Evolutionary conservation across 352 stramenopile genomes (phyloP), one percentile per base, ranked within the genome.

Genomic region (Pythium aquatile): DNA sequence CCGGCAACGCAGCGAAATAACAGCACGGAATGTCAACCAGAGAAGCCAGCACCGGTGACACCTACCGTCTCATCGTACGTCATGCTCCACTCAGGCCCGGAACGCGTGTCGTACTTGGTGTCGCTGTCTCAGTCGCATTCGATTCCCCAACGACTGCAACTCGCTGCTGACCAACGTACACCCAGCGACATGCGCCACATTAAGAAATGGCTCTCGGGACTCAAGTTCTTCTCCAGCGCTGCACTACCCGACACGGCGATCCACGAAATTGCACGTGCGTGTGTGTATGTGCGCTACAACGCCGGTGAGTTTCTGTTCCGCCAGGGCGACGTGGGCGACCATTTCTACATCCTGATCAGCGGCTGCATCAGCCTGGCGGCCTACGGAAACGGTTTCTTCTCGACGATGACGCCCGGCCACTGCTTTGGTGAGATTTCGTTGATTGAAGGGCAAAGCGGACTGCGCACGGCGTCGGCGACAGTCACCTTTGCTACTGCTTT

Each of bases 361-460:
- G 83, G 83, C 20, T 82, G 75, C 52, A 69, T 93, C 9, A 78
- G 73, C 16, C 70, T 93, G 30, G 78, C 83, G n/a, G 81, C 79
- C 0, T 89, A 81, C 53, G 79, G 78, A 57, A 85, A 79, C 37
- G 83, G 83, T 16, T 83, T 80, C 66, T 91, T 93, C 57, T 69
- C 78, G 8, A 90, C 80, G 20, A 79, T 93, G 72, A 83, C 73
- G 1, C 78, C 79, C 0, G 83, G 83, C 1, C 68, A 69, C 30
- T 89, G 81, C 60, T 93, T 93, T 54, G 83, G 83, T 5, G 83
- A 93, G 58, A 81, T 93, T 58, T 88, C 80, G 54, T 68, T 93
- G 28, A 83, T 90, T 26, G 76, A 85, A 52, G 70, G 74, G 0
- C 61, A 72, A 14, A 58, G 46, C 26, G 76, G 78, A 37, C 53